Conservation (phyloP, 768 basidiomycete species). For the Mycena rosella region DNA sequence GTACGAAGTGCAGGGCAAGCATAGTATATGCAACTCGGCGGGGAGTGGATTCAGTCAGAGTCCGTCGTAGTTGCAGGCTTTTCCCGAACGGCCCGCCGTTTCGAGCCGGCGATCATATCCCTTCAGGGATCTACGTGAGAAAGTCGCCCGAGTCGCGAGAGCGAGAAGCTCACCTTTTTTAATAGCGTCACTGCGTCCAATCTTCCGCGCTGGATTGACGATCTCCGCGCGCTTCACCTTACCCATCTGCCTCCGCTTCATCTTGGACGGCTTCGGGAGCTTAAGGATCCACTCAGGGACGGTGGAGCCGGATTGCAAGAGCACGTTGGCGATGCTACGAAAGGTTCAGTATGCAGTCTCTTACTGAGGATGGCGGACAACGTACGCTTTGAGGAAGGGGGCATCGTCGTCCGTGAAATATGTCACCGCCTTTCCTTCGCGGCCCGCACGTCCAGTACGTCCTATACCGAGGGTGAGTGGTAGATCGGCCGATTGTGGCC, state of each 20-base stretch:
- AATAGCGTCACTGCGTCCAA: conserved; percentile 78
- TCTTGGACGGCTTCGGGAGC: conserved; percentile 92
- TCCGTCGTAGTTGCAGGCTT: not conserved
- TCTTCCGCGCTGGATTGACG: conserved; percentile 76
- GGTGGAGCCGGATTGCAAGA: conserved; percentile 89
- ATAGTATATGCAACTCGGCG: too few relatives aligned
- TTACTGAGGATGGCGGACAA: conserved; percentile 21
- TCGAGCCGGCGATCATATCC: conserved; percentile 85
- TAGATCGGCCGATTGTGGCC: not conserved
- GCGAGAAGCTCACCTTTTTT: conserved; percentile 66
- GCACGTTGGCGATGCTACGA: conserved; percentile 92
- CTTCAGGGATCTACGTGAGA: conserved; percentile 52
- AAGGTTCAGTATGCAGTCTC: not conserved
- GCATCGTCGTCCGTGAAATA: conserved; percentile 97
- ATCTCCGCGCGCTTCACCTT: conserved; percentile 84
- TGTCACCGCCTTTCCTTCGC: conserved; percentile 93
- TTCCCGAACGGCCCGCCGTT: conserved; percentile 59
- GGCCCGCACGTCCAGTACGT: conserved; percentile 94
- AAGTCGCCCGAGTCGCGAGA: conserved; percentile 16
- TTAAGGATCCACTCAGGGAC: conserved; percentile 97
- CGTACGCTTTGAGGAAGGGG: conserved; percentile 90
- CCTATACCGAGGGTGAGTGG: conserved; percentile 42
- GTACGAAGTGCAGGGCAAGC: too few relatives aligned
- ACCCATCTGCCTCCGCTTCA: conserved; percentile 88
- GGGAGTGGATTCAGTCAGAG: not conserved